Percentiles rank a stretch among this genome's conserved stretches.
Evolutionary conservation across 176 grass and related monocot genomes (phyloP).

Genomic region (Carex scoparia): DNA sequence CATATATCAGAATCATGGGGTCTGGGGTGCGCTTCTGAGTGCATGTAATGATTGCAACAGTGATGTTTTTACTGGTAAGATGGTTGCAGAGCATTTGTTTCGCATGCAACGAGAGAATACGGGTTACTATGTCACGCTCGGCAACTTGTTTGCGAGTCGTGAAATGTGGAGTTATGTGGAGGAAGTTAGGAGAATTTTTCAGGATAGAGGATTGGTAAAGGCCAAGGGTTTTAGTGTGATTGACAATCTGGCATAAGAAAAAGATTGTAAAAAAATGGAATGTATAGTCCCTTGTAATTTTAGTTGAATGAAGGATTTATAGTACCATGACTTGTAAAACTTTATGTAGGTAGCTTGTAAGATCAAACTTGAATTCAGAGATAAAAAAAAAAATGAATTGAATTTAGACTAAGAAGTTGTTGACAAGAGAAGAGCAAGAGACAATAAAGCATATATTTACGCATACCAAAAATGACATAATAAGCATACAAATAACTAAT

Average conservation of each 20-base stretch:
- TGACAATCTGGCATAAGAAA: conserved; percentile 9
- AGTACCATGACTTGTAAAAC: background rate
- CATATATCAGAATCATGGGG: conserved; percentile 39
- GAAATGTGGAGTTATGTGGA: conserved; percentile 53
- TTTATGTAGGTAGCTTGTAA: too few relatives aligned
- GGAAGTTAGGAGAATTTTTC: conserved; percentile 46
- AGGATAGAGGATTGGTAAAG: conserved; percentile 52
- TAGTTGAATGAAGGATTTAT: background rate
- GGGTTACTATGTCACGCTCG: conserved; percentile 76
- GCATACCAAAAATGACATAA: background rate
- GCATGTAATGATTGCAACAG: conserved; percentile 35
- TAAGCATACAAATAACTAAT: background rate
- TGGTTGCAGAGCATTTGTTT: conserved; percentile 49
- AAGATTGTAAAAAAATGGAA: background rate
- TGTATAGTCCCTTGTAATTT: background rate
- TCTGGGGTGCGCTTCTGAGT: conserved; percentile 74
- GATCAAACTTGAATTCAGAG: background rate
- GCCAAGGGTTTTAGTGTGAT: conserved; percentile 45
- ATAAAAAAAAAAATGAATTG: background rate
- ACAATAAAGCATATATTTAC: background rate
- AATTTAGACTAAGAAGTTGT: too few relatives aligned
- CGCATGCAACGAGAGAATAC: conserved; percentile 58
- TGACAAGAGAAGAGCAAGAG: background rate
- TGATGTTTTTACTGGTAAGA: conserved; percentile 50
- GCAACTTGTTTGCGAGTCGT: conserved; percentile 60